Evolutionary conservation across 169 alveolate species (phyloP).

Genomic region (Eimeria falciformis): DNA sequence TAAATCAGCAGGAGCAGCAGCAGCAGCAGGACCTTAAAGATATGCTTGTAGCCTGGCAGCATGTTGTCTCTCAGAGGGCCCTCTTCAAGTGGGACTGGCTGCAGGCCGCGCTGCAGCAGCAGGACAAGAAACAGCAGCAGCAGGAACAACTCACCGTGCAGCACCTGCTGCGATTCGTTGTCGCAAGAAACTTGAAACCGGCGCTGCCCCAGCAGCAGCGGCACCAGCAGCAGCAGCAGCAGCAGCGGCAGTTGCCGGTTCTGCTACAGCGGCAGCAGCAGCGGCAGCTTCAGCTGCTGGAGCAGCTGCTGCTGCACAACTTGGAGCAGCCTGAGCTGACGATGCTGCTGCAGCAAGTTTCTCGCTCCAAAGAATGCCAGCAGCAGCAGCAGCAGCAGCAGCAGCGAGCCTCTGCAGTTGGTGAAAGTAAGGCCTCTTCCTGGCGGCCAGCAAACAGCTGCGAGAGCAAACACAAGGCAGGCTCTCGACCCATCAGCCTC

Average conservation of each 20-base stretch:
- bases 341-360: neutral
- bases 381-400: conserved; percentile 15
- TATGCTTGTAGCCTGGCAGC: neutral
- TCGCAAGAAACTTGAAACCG: neutral
- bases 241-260: neutral
- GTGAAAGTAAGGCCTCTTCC: neutral
- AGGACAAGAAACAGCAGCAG: conserved; percentile 54
- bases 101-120: conserved; percentile 37
- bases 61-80: neutral
- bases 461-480: neutral
- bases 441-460: neutral
- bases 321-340: neutral
- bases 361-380: neutral
- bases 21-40: conserved; percentile 19
- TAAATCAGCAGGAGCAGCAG: neutral
- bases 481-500: neutral
- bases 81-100: conserved; percentile 24
- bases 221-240: conserved; percentile 38
- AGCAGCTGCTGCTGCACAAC: conserved; percentile 29
- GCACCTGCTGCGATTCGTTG: conserved; percentile 37
- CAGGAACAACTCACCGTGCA: conserved; percentile 34
- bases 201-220: neutral
- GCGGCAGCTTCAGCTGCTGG: neutral
- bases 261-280: neutral
- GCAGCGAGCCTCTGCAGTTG: neutral